Percentiles rank a stretch among this genome's conserved stretches.
phyloP scores from a whole-genome alignment of 805 yeast species.

The Ogataea kodamae region DNA sequence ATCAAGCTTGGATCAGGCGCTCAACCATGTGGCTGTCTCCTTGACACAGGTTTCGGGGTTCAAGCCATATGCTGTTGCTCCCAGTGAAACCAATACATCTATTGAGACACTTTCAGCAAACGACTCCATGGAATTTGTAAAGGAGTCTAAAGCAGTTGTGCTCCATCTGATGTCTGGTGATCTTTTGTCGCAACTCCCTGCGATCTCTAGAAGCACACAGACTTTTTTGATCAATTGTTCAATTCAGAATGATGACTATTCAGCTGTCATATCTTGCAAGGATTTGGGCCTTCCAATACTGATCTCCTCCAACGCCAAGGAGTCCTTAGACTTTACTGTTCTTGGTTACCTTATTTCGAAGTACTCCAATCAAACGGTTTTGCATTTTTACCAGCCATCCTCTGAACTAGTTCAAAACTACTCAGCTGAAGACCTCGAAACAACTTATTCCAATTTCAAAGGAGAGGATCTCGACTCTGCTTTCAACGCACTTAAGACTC shows the following conservation, averaged over 20 bases:
- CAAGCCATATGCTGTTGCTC: conserved; percentile 16
- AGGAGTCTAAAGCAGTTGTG: conserved; percentile 37
- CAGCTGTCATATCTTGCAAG: conserved; percentile 66
- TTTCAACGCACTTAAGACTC: conserved; percentile 30
- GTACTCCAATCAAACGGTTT: conserved; percentile 49
- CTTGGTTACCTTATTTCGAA: conserved; percentile 58
- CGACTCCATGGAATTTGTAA: conserved; percentile 51
- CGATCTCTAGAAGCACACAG: conserved; percentile 37
- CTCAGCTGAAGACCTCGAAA: conserved; percentile 6
- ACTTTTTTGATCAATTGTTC: conserved; percentile 58
- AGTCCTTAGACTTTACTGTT: conserved; percentile 50
- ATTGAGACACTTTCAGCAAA: conserved; percentile 34
- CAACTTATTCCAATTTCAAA: conserved; percentile 18
- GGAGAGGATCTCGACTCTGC: conserved; percentile 33
- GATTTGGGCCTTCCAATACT: conserved; percentile 63
- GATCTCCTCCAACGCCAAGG: conserved; percentile 59
- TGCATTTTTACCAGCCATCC: conserved; percentile 54
- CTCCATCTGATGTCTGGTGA: conserved; percentile 52
- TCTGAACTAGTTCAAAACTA: conserved; percentile 8
- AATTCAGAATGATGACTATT: conserved; percentile 58
- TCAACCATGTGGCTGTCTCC: conserved; percentile 11
- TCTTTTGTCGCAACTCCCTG: conserved; percentile 59
- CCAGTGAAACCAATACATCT: conserved; percentile 4
- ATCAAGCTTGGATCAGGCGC: conserved; percentile 3
- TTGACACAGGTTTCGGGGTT: conserved; percentile 12